Percentiles rank a stretch among this genome's conserved stretches.
Conservation (phyloP, 1,284 basidiomycete genomes). For the Singerocomus inundabilis region DNA sequence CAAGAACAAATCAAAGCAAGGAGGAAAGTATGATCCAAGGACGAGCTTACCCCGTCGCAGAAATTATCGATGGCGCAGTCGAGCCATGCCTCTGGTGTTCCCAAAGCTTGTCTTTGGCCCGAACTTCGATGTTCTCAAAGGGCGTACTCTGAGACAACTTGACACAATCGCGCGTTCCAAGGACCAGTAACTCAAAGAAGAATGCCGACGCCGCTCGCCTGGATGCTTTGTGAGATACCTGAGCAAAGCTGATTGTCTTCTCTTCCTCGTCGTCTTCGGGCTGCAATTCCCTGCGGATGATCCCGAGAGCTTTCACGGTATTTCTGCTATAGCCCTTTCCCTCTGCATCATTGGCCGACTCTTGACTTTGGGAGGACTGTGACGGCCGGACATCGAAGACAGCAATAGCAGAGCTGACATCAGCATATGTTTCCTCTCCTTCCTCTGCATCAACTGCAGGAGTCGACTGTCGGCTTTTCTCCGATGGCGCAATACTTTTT, state of each 20-base stretch:
- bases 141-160: constrained; percentile 71
- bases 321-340: constrained; percentile 85
- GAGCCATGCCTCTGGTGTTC: constrained; percentile 61
- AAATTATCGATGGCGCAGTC: constrained; percentile 41
- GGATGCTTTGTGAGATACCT: constrained; percentile 61
- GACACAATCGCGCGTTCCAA: constrained; percentile 90
- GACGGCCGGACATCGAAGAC: constrained; percentile 73
- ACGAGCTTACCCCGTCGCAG: constrained; percentile 31
- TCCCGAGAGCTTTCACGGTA: constrained; percentile 84
- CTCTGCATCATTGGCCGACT: constrained; percentile 44
- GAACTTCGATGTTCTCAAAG: constrained; percentile 86
- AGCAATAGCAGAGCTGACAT: constrained; percentile 75
- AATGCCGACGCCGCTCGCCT: constrained; percentile 91
- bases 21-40: not conserved
- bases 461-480: constrained; percentile 66
- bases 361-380: constrained; percentile 46
- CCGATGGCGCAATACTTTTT: constrained; percentile 45
- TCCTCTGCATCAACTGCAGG: constrained; percentile 65
- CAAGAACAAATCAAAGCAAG: constrained; percentile 11
- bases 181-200: constrained; percentile 96
- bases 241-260: constrained; percentile 49
- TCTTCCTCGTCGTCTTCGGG: constrained; percentile 61
- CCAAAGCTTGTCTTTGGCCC: constrained; percentile 83
- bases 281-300: constrained; percentile 78
- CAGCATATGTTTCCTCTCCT: constrained; percentile 61